Conservation (phyloP, 140 eudicot genomes). For the Flaveria floridana region DNA sequence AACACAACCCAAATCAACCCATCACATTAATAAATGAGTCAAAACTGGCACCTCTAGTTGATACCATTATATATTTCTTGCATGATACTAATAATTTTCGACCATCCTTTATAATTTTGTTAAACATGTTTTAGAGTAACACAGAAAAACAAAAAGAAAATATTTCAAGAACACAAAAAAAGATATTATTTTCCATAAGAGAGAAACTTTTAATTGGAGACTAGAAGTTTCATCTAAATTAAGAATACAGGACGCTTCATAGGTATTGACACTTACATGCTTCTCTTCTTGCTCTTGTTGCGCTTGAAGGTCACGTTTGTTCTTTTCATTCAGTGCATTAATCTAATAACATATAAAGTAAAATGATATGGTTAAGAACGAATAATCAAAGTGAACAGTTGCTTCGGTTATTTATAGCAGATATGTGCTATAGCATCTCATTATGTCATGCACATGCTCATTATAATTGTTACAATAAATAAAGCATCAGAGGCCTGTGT, state of each 20-base stretch:
- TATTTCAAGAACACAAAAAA: constrained; percentile 3
- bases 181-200: neutral
- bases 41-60: neutral
- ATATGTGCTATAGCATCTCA: neutral
- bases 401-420: neutral
- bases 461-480: neutral
- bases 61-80: neutral
- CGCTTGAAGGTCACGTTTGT: constrained; percentile 66
- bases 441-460: constrained; percentile 10
- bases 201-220: neutral
- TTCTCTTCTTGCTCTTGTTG: constrained; percentile 90
- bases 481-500: neutral
- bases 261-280: constrained; percentile 54
- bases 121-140: neutral
- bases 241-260: neutral
- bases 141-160: neutral
- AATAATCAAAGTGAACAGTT: constrained; percentile 14
- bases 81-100: neutral
- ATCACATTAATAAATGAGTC: neutral
- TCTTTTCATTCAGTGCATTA: constrained; percentile 73
- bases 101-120: neutral
- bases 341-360: constrained; percentile 43
- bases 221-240: neutral
- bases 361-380: constrained; percentile 8
- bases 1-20: neutral